Evolutionary conservation across 352 stramenopile genomes (phyloP).

Genomic region (Globisporangium nodosum): DNA sequence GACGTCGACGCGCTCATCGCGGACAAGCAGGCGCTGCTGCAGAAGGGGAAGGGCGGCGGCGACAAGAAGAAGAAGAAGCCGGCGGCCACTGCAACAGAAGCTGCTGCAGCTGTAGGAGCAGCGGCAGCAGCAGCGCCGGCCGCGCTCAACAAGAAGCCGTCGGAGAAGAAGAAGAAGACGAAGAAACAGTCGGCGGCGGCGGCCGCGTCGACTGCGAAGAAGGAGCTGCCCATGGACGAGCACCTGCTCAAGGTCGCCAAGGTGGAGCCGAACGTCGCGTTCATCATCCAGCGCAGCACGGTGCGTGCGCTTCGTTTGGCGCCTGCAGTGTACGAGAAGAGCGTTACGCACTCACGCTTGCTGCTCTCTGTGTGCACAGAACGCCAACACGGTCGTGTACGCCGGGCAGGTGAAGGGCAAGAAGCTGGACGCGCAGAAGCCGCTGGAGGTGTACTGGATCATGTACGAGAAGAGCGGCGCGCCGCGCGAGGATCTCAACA

Average conservation of each 20-base stretch:
- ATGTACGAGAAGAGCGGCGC: constrained; percentile 79
- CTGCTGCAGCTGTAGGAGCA: background rate
- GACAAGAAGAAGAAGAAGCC: constrained; percentile 17
- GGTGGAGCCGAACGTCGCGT: constrained; percentile 68
- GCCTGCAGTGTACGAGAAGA: background rate
- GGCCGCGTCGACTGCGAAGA: constrained; percentile 14
- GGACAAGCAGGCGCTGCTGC: constrained; percentile 56
- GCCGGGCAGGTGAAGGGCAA: constrained; percentile 30
- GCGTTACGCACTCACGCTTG: too few relatives aligned
- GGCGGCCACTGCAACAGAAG: background rate
- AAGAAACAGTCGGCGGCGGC: constrained; percentile 11
- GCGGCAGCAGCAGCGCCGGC: background rate
- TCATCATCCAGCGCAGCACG: constrained; percentile 86
- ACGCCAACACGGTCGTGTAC: constrained; percentile 86
- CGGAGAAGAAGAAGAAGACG: constrained; percentile 22
- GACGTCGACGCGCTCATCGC: constrained; percentile 36
- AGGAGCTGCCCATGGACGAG: constrained; percentile 56
- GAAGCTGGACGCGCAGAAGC: constrained; percentile 46
- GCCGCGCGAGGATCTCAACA: constrained; percentile 74
- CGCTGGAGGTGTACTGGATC: constrained; percentile 81
- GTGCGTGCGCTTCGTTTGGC: constrained; percentile 23
- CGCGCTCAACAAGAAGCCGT: constrained; percentile 29
- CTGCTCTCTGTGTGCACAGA: constrained; percentile 9
- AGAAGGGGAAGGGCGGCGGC: constrained; percentile 33
- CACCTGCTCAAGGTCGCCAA: constrained; percentile 60